Evolutionary conservation across 2,329 filamentous ascomycete genomes (phyloP).

Genomic region (Acephala macrosclerotiorum): DNA sequence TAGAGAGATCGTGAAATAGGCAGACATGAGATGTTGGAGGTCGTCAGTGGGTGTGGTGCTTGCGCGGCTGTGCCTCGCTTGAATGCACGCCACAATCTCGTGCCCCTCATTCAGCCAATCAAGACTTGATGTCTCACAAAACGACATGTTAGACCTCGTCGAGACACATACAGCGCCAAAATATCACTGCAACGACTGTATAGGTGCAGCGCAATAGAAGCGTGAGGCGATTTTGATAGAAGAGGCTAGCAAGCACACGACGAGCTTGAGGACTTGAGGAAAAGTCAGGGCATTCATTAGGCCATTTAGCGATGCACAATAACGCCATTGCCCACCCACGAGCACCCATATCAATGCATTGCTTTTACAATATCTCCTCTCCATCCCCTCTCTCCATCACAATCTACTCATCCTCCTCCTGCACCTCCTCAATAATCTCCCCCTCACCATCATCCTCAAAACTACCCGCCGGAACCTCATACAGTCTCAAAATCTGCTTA

Average conservation of each 20-base stretch:
- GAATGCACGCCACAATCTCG: neutral
- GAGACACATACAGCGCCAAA: neutral
- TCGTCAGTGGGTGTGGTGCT: slow-evolving; percentile 1
- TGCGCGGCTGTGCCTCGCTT: slow-evolving; percentile 1
- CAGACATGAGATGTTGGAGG: neutral
- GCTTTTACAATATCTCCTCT: slow-evolving; percentile 1
- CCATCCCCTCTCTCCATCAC: too few relatives aligned
- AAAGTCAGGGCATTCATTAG: slow-evolving; percentile 3
- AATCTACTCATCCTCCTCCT: slow-evolving; percentile 40
- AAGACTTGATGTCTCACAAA: neutral
- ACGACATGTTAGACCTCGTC: neutral
- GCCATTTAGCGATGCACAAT: slow-evolving; percentile 1
- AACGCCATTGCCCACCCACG: neutral
- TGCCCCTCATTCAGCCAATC: neutral
- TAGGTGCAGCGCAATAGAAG: neutral
- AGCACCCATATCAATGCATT: neutral
- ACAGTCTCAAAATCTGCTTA: slow-evolving; percentile 92
- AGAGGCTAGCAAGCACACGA: neutral
- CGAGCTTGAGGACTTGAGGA: neutral
- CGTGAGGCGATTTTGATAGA: neutral
- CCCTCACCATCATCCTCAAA: slow-evolving; percentile 89
- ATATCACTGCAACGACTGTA: neutral
- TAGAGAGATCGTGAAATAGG: neutral
- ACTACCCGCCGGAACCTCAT: slow-evolving; percentile 85
- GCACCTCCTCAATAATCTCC: slow-evolving; percentile 42